Conservation (phyloP, 176 grass and related monocot species). For the Juncus inflexus region DNA sequence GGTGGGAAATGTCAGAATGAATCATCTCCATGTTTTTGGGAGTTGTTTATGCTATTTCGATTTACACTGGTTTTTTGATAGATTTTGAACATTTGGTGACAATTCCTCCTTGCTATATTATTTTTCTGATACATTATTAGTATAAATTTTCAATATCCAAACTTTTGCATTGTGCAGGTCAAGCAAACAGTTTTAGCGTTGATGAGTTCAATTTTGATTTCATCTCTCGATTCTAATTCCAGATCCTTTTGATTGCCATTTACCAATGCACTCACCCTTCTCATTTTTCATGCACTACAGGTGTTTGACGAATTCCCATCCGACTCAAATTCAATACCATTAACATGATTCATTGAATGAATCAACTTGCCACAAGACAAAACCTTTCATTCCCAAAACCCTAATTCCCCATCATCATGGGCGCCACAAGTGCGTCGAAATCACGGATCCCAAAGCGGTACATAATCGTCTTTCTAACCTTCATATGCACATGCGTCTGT, state of each 20-base stretch:
- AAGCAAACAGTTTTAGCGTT: not conserved
- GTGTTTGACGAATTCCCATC: constrained; percentile 1
- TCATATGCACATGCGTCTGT: constrained; percentile 79
- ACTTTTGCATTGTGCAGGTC: not conserved
- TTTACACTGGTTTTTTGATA: too few species aligned
- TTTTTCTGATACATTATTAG: constrained; percentile 3
- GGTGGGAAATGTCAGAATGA: too few species aligned
- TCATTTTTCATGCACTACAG: constrained; percentile 9
- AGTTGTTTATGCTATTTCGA: too few species aligned
- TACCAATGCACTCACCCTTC: not conserved
- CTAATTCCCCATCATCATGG: not conserved
- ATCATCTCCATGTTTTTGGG: too few species aligned
- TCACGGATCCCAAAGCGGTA: constrained; percentile 62
- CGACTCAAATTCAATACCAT: not conserved
- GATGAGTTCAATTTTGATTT: not conserved
- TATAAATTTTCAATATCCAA: not conserved
- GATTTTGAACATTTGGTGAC: too few species aligned
- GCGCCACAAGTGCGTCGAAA: constrained; percentile 17
- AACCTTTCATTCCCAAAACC: not conserved
- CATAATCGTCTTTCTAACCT: constrained; percentile 65
- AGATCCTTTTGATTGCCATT: not conserved
- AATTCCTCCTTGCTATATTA: too few species aligned
- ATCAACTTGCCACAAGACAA: constrained; percentile 2
- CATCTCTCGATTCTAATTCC: not conserved
- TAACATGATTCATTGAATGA: not conserved